Conservation (phyloP, 108 stramenopile species). For the Nitzschia inconspicua region DNA sequence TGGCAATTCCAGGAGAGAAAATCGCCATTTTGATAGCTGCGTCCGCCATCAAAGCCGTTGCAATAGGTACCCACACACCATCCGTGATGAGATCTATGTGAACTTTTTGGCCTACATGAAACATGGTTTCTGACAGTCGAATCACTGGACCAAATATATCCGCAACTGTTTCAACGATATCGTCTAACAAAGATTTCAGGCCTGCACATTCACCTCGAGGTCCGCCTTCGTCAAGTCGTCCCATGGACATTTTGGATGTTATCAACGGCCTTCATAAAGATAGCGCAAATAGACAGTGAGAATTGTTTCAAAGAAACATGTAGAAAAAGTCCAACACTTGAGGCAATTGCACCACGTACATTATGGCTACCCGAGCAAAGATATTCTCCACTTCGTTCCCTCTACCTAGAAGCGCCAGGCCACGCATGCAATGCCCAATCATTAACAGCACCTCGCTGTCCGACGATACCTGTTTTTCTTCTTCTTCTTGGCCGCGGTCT, state of each 20-base stretch:
- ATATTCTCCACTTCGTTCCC: constrained; percentile 76
- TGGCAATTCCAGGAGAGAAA: constrained; percentile 90
- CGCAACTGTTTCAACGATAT: constrained; percentile 54
- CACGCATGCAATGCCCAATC: constrained; percentile 75
- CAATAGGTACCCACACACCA: constrained; percentile 87
- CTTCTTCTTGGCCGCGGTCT: constrained; percentile 2
- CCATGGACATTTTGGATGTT: constrained; percentile 81
- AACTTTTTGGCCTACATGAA: constrained; percentile 37
- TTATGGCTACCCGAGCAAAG: constrained; percentile 84
- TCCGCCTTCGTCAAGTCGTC: constrained; percentile 83
- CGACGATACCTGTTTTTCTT: constrained; percentile 11
- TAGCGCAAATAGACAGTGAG: background rate
- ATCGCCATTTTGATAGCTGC: constrained; percentile 84
- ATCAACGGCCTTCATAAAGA: constrained; percentile 55
- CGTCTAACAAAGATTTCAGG: constrained; percentile 64
- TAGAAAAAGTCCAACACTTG: background rate
- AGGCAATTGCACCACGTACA: constrained; percentile 35
- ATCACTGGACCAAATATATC: constrained; percentile 62
- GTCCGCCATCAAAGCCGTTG: constrained; percentile 85
- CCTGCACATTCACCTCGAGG: constrained; percentile 88
- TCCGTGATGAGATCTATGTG: constrained; percentile 81
- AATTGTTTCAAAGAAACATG: background rate
- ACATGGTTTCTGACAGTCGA: constrained; percentile 67
- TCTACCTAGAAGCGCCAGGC: constrained; percentile 67
- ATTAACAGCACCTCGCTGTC: constrained; percentile 47